Percentiles rank a stretch among this genome's conserved stretches.
Conservation (phyloP, 1,284 basidiomycete genomes). For the Inonotus hispidus region DNA sequence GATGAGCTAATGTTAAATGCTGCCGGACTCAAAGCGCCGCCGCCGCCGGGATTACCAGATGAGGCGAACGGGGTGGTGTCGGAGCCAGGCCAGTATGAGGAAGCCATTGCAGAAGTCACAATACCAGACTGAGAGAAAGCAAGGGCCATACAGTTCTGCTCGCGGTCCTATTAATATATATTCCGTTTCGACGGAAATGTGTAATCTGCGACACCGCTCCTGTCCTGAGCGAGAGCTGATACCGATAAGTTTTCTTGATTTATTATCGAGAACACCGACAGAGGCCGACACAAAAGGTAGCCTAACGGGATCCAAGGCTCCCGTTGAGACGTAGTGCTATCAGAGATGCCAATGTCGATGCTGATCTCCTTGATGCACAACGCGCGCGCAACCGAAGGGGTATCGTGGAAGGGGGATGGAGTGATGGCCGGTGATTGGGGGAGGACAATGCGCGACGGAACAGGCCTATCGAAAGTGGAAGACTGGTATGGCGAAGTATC, state of each 20-base stretch:
- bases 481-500: not conserved
- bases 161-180: not conserved
- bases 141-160: not conserved
- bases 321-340: not conserved
- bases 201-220: too few species aligned
- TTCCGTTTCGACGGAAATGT: too few species aligned
- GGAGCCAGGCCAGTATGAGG: not conserved
- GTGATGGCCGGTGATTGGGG: not conserved
- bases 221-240: not conserved
- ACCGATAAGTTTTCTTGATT: not conserved
- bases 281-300: not conserved
- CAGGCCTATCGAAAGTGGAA: not conserved
- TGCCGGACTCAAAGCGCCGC: not conserved
- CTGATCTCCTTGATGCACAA: not conserved
- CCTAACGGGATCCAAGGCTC: not conserved
- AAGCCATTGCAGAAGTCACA: not conserved
- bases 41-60: not conserved
- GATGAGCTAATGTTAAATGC: not conserved
- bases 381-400: not conserved
- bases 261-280: not conserved
- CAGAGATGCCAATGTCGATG: not conserved
- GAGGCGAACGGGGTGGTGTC: not conserved
- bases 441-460: too few species aligned
- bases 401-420: not conserved
- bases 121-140: not conserved